Percentiles rank a stretch among this genome's conserved stretches.
Conservation (phyloP, 2,329 filamentous ascomycete genomes). For the Phaeophleospora eucalypticola region DNA sequence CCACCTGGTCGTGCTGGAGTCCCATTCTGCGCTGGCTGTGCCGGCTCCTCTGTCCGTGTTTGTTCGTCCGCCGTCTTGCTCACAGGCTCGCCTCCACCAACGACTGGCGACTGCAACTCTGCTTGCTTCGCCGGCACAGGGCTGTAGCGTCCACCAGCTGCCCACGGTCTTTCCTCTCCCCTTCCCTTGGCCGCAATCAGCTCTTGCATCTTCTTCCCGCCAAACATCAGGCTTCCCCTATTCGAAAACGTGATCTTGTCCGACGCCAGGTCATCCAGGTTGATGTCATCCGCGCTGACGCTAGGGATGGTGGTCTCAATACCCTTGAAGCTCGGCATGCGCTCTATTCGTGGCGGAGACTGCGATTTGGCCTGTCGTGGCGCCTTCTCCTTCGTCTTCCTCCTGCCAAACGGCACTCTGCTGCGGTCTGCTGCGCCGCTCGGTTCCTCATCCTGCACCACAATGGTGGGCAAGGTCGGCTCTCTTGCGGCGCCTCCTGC, state of each 20-base stretch:
- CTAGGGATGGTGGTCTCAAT: constrained; percentile 55
- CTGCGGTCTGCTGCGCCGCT: constrained; percentile 13
- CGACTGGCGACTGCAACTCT: neutral
- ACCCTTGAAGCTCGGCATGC: constrained; percentile 41
- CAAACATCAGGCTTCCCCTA: constrained; percentile 56
- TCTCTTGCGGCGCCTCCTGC: constrained; percentile 28
- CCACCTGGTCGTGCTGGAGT: constrained; percentile 1
- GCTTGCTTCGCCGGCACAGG: constrained; percentile 6
- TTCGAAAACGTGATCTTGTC: constrained; percentile 56
- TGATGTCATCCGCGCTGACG: constrained; percentile 44
- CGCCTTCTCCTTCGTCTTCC: constrained; percentile 6
- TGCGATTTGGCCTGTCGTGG: neutral
- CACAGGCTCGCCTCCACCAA: neutral
- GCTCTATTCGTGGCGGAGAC: constrained; percentile 3
- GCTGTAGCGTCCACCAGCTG: constrained; percentile 5
- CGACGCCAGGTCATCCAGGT: constrained; percentile 49
- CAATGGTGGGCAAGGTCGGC: constrained; percentile 43
- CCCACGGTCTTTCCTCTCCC: neutral
- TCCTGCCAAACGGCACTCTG: neutral
- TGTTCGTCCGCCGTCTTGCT: neutral
- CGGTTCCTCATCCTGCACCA: constrained; percentile 40
- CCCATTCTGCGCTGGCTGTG: neutral
- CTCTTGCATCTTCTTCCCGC: constrained; percentile 46
- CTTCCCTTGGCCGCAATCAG: constrained; percentile 20
- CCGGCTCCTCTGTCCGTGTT: neutral